Evolutionary conservation across 805 yeast species (phyloP).

Genomic region (Cyberlindnera euphorbiae): DNA sequence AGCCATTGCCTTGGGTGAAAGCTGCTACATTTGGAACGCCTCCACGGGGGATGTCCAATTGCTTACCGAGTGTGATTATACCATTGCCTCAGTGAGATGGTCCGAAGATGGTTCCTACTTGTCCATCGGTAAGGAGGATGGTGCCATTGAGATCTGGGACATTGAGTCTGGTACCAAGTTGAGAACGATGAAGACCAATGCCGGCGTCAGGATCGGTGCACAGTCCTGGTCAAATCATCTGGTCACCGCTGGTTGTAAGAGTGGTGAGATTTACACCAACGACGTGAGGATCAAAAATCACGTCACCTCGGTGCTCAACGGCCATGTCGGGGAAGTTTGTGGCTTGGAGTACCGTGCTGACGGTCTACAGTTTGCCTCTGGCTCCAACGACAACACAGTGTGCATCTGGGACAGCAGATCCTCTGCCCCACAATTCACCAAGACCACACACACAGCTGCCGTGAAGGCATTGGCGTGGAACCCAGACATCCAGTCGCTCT

Average conservation of each 20-base stretch:
- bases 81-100: conserved; percentile 79
- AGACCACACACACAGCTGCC: conserved; percentile 85
- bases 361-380: conserved; percentile 82
- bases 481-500: conserved; percentile 72
- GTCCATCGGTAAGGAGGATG: conserved; percentile 79
- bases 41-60: conserved; percentile 69
- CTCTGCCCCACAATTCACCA: conserved; percentile 62
- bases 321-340: conserved; percentile 87
- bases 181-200: conserved; percentile 68
- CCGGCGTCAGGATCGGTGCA: conserved; percentile 73
- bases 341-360: conserved; percentile 84
- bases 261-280: conserved; percentile 80
- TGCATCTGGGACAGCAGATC: conserved; percentile 89
- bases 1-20: conserved; percentile 82
- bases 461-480: conserved; percentile 95
- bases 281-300: conserved; percentile 87
- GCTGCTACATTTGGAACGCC: conserved; percentile 93
- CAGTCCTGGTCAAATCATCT: conserved; percentile 82
- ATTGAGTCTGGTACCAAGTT: conserved; percentile 68
- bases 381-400: conserved; percentile 92
- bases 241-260: conserved; percentile 80
- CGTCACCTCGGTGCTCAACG: conserved; percentile 50
- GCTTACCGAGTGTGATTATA: conserved; percentile 53
- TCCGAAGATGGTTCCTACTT: conserved; percentile 85
- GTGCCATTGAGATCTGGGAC: conserved; percentile 91